Evolutionary conservation across 2,329 filamentous ascomycete species (phyloP).

Genomic region (Pseudogymnoascus sp.): DNA sequence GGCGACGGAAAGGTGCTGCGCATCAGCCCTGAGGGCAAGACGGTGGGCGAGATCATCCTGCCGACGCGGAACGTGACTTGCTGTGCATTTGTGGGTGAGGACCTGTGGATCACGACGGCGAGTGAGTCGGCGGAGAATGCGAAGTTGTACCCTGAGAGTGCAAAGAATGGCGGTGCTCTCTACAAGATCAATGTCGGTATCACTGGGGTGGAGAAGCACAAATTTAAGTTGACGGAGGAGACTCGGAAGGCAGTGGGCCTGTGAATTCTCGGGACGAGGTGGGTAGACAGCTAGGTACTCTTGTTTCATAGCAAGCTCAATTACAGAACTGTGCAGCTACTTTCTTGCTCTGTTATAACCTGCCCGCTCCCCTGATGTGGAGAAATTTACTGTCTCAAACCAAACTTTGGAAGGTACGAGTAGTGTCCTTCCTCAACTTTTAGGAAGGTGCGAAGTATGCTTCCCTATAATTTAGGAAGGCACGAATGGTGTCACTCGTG

Average conservation of each 20-base stretch:
- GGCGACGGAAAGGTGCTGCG: constrained; percentile 68
- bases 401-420: no score
- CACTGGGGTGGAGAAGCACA: constrained; percentile 52
- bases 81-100: constrained; percentile 65
- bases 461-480: neutral
- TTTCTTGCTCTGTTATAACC: neutral
- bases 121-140: constrained; percentile 47
- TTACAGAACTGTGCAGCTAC: neutral
- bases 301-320: neutral
- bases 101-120: constrained; percentile 73
- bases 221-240: constrained; percentile 42
- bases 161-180: constrained; percentile 58
- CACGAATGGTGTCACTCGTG: neutral
- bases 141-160: constrained; percentile 52
- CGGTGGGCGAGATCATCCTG: constrained; percentile 66
- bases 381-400: neutral
- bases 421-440: no score
- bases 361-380: neutral
- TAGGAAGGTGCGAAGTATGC: neutral
- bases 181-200: constrained; percentile 73
- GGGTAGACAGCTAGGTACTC: neutral
- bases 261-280: neutral
- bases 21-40: constrained; percentile 54
- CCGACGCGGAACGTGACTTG: constrained; percentile 78
- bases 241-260: neutral